phyloP scores from a whole-genome alignment of 2,329 filamentous ascomycete species.

The Drechslerella dactyloides region DNA sequence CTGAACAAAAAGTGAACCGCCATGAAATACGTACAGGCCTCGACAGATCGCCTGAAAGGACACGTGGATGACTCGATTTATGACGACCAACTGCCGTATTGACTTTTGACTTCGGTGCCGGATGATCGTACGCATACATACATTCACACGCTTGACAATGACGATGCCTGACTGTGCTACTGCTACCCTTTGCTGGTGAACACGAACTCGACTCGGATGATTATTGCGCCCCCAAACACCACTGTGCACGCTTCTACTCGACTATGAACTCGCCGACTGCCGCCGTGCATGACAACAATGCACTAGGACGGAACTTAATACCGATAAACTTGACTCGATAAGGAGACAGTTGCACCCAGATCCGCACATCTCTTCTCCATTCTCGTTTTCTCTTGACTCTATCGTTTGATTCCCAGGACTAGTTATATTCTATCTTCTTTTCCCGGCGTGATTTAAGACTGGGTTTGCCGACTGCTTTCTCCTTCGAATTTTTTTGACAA shows the following conservation, averaged over 20 bases:
- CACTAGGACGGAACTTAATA: constrained; percentile 9
- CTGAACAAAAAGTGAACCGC: constrained; percentile 45
- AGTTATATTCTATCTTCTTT: constrained; percentile 7
- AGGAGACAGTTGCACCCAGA: constrained; percentile 13
- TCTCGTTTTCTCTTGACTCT: constrained; percentile 11
- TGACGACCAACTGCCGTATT: constrained; percentile 40
- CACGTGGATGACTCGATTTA: constrained; percentile 30
- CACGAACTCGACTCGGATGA: constrained; percentile 24
- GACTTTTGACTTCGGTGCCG: constrained; percentile 39
- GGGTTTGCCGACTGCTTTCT: constrained; percentile 44
- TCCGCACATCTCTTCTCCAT: not conserved
- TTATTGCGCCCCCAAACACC: constrained; percentile 21
- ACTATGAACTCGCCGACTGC: constrained; percentile 8
- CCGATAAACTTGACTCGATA: constrained; percentile 7
- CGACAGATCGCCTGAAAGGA: constrained; percentile 17
- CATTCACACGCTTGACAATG: constrained; percentile 24
- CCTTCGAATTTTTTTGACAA: not conserved
- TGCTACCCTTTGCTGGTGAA: constrained; percentile 35
- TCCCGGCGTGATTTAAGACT: constrained; percentile 46
- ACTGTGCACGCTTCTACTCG: constrained; percentile 22
- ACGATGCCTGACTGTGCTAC: constrained; percentile 39
- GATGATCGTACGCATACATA: constrained; percentile 39
- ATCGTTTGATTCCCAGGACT: constrained; percentile 17
- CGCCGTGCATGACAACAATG: constrained; percentile 13
- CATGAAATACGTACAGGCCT: constrained; percentile 24